A percentile compares a stretch with the other conserved stretches of the same genome.
Conservation (phyloP, 2,329 filamentous ascomycete species). For the Ploettnerulaceae sp. region DNA sequence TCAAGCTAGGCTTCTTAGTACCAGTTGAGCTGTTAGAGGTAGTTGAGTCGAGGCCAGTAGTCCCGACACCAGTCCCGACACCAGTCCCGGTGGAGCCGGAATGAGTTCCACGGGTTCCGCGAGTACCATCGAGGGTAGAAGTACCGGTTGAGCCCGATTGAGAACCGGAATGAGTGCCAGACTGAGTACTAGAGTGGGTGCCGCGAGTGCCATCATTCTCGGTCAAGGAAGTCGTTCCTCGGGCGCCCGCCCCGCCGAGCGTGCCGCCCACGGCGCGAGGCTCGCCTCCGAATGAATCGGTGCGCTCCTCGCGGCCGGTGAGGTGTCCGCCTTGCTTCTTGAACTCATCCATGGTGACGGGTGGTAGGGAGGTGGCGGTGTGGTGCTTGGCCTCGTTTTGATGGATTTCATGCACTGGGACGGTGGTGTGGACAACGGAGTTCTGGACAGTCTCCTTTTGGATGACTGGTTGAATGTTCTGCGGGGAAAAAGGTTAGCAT, state of each 20-base stretch:
- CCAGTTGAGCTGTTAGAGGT: too few relatives aligned
- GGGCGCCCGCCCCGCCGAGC: slow-evolving; percentile 28
- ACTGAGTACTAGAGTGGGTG: too few relatives aligned
- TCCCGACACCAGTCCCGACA: neutral
- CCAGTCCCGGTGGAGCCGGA: neutral
- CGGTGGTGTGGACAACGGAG: slow-evolving; percentile 64
- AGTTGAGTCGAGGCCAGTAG: slow-evolving; percentile 9
- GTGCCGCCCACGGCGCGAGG: slow-evolving; percentile 43
- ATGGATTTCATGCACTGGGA: slow-evolving; percentile 68
- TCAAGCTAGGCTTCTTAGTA: slow-evolving; percentile 47
- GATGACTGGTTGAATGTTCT: slow-evolving; percentile 61
- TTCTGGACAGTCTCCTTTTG: slow-evolving; percentile 66
- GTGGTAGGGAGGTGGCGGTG: slow-evolving; percentile 56
- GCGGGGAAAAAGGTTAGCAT: slow-evolving; percentile 28
- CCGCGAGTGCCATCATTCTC: slow-evolving; percentile 22
- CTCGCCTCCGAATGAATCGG: slow-evolving; percentile 58
- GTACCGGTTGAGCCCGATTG: too few relatives aligned
- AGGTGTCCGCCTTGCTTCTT: slow-evolving; percentile 48
- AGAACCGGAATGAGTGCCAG: too few relatives aligned
- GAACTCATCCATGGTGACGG: slow-evolving; percentile 62
- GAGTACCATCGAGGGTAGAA: too few relatives aligned
- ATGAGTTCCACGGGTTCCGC: slow-evolving; percentile 3
- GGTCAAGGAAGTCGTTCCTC: slow-evolving; percentile 29
- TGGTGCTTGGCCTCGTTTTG: slow-evolving; percentile 64
- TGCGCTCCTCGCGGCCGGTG: slow-evolving; percentile 48